phyloP scores from a whole-genome alignment of 164 flowering plant genomes.

The Brasenia schreberi region DNA sequence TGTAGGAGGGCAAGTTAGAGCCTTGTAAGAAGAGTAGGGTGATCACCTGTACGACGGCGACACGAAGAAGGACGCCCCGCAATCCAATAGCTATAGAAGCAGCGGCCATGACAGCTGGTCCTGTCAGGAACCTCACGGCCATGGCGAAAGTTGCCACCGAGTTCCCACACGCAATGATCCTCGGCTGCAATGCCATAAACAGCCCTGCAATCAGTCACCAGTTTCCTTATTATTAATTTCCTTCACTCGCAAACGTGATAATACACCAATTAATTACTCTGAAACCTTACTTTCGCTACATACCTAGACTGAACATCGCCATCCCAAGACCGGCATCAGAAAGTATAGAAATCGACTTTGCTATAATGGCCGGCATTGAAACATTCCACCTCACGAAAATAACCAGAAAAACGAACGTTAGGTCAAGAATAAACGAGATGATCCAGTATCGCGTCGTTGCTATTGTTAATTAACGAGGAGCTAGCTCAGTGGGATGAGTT shows the following conservation, averaged over 20 bases:
- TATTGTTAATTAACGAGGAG: too few species aligned
- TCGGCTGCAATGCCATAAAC: slow-evolving; percentile 99
- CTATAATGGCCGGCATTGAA: slow-evolving; percentile 76
- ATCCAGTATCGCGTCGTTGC: too few species aligned
- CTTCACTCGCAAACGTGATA: not conserved
- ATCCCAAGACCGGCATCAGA: slow-evolving; percentile 99
- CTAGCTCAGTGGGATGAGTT: not conserved
- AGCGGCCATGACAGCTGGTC: slow-evolving; percentile 96
- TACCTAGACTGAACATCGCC: slow-evolving; percentile 99
- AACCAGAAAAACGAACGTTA: slow-evolving; percentile 2
- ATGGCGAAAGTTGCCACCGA: slow-evolving; percentile 70
- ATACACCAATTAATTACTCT: slow-evolving; percentile 11
- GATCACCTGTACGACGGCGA: slow-evolving; percentile 83
- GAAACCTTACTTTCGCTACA: not conserved
- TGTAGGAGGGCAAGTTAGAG: not conserved
- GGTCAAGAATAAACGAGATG: slow-evolving; percentile 6
- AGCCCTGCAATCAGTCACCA: slow-evolving; percentile 33
- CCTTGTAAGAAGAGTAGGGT: not conserved
- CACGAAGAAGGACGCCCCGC: slow-evolving; percentile 59
- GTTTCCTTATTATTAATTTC: not conserved
- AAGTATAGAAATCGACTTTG: slow-evolving; percentile 75
- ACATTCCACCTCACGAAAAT: slow-evolving; percentile 48
- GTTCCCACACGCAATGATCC: slow-evolving; percentile 96
- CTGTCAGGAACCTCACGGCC: slow-evolving; percentile 93
- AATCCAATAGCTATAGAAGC: slow-evolving; percentile 87